Base-by-base conservation (phyloP, 2,329 filamentous ascomycete species). In the Chrysosporium keratinophilum region DNA sequence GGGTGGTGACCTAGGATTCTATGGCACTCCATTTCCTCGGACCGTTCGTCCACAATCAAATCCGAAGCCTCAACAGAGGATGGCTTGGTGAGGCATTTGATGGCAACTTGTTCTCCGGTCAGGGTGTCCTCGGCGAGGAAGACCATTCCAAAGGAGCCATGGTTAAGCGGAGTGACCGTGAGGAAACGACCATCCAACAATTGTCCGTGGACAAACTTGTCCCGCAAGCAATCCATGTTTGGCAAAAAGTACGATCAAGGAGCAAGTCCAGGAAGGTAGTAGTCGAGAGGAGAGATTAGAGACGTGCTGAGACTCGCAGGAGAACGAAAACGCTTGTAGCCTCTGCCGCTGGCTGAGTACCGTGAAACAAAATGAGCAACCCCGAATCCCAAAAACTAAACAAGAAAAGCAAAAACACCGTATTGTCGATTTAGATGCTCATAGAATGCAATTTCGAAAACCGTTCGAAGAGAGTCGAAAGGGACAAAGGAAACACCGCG, bases 61-160 rank as follows among this genome's bases (percentile, higher is more conserved):
- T 82, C 81, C 55, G 74, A 76, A 49, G 81, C 78, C 57, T 78
- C 75, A 44, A 80, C 73, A 45, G 85, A 81, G 9, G 79, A 76
- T 63, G 81, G 79, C 78, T 97, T 98, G 66, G 88, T 89, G 69
- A 97, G 76, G 71, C 91, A 96, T 75, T 98, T 98, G 79, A 98
- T 87, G 58, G 93, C 93, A 62, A 98, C 93, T 56, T 82, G 79
- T 56, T 93, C 78, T 62, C 83, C 81, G 57, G 87, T 95, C 59
- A 77, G 69, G 60, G 83, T 76, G 69, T 98, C 89, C 68, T 79
- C 85, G 56, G 91, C 93, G 73, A 89, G 84, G 73, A 96, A 96
- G 64, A 98, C 93, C 88, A 97, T 94, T 67, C 93, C 93, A 67
- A 97, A 98, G 54, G 93, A 97, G 63, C 93, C 93, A 79, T 96